A percentile compares a stretch with the other conserved stretches of the same genome.
Conservation (phyloP, 768 basidiomycete genomes). For the Suillus luteus region DNA sequence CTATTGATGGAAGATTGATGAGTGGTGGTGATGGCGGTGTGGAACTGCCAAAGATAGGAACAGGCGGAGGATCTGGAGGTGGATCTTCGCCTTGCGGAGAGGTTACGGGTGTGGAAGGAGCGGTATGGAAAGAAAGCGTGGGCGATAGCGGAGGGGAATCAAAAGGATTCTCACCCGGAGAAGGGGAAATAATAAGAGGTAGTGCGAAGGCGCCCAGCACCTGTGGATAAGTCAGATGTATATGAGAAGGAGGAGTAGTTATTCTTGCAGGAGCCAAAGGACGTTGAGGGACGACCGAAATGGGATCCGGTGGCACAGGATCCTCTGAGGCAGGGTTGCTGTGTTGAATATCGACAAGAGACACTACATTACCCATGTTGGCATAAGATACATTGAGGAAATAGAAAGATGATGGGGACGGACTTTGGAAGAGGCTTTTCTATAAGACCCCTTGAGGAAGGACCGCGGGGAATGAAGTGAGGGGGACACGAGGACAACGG, state of each 20-base stretch:
- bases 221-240: constrained; percentile 35
- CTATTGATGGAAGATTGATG: constrained; percentile 23
- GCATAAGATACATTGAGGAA: constrained; percentile 19
- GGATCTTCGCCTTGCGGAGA: constrained; percentile 42
- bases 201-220: constrained; percentile 32
- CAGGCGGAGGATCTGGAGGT: constrained; percentile 25
- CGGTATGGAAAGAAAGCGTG: constrained; percentile 46
- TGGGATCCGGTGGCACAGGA: constrained; percentile 8
- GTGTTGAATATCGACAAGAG: constrained; percentile 32
- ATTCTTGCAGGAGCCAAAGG: constrained; percentile 18
- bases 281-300: background rate
- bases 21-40: constrained; percentile 30
- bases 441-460: constrained; percentile 24
- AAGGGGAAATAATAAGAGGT: constrained; percentile 36
- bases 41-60: constrained; percentile 22
- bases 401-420: constrained; percentile 16
- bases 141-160: constrained; percentile 42
- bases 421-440: constrained; percentile 26
- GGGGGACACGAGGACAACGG: constrained; percentile 32
- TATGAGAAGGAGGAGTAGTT: constrained; percentile 35
- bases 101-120: constrained; percentile 48
- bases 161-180: constrained; percentile 37
- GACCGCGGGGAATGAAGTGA: constrained; percentile 31
- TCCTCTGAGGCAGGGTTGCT: constrained; percentile 22
- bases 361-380: constrained; percentile 36